Evolutionary conservation across 305 asterid genomes (phyloP), one percentile per base, ranked within the genome.

Genomic region (Rubia peregrina): DNA sequence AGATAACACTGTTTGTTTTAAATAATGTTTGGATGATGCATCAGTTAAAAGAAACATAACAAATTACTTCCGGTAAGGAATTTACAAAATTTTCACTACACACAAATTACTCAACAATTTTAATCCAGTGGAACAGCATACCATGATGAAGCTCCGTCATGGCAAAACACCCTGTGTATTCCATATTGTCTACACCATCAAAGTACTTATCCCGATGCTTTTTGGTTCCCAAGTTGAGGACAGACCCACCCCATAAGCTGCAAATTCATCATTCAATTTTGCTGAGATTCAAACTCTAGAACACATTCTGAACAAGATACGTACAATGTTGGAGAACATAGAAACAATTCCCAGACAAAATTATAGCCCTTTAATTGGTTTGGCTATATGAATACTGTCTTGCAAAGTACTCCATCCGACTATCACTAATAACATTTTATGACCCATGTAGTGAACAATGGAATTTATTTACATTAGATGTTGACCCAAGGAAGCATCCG

Each of bases 81-180:
- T 38, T 2, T 30, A 68, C 2, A 0, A 49, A 0, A 46, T 24
- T 33, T 14, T 33, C 6, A 21, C 13, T 2, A 6, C n/a, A 8
- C 19, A 30, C 22, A 30, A 30, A 30, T 5, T 2, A 11, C 22
- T 33, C 12, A 57, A 16, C 36, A 26, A 13, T 22, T 13, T 16
- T 9, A 57, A 68, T 73, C 67, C 43, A 51, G 60, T 76, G 76
- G 70, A 75, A 80, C 33, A 59, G 33, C 74, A 68, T 85, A 93
- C 98, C 98, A 76, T 93, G 98, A 86, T 93, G 95, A 80, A 93
- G 96, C 76, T 93, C 97, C 0, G 98, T 93, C 98, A 93, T 93
- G 0, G 97, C 98, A 70, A 93, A 90, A 85, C 98, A 90, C 55
- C 97, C 98, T 6, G 89, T 77, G 76, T 90, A 93, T 72, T 90